Conservation (phyloP, 352 stramenopile species). For the Heterotrichella gracilis region DNA sequence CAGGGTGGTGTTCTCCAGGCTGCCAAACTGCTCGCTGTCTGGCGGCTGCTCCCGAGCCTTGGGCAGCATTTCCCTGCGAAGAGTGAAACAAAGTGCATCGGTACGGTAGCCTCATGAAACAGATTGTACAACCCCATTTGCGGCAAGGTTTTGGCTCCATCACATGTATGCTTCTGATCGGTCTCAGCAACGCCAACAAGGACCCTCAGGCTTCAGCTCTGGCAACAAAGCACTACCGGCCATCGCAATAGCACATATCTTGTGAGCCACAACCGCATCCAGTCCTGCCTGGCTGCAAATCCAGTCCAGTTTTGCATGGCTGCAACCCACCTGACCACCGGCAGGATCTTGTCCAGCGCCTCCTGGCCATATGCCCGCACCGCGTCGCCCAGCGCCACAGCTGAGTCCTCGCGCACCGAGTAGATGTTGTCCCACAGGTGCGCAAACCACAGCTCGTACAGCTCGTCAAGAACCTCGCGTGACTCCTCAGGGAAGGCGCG, state of each 20-base stretch:
- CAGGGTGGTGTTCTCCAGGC: too few relatives aligned
- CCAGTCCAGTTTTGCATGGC: too few relatives aligned
- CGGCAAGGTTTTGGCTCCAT: too few relatives aligned
- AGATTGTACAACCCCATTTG: too few relatives aligned
- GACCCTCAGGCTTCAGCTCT: not conserved
- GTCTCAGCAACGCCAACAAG: not conserved
- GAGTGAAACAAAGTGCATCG: too few relatives aligned
- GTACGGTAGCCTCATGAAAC: too few relatives aligned
- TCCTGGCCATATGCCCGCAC: slow-evolving; percentile 51
- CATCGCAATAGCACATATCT: not conserved
- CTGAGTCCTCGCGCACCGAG: slow-evolving; percentile 70
- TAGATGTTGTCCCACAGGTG: slow-evolving; percentile 80
- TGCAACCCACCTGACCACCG: too few relatives aligned
- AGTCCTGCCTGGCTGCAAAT: not conserved
- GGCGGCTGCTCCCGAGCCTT: too few relatives aligned
- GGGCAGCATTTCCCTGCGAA: too few relatives aligned
- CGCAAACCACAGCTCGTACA: slow-evolving; percentile 38
- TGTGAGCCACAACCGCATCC: not conserved
- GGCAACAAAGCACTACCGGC: not conserved
- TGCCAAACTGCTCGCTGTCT: too few relatives aligned
- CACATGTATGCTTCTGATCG: too few relatives aligned
- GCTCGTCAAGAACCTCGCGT: slow-evolving; percentile 10
- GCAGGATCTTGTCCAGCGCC: slow-evolving; percentile 26
- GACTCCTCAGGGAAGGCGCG: slow-evolving; percentile 28
- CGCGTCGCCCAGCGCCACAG: slow-evolving; percentile 56